Conservation (phyloP, 2,329 filamentous ascomycete genomes). For the Calonectria ilicicola region DNA sequence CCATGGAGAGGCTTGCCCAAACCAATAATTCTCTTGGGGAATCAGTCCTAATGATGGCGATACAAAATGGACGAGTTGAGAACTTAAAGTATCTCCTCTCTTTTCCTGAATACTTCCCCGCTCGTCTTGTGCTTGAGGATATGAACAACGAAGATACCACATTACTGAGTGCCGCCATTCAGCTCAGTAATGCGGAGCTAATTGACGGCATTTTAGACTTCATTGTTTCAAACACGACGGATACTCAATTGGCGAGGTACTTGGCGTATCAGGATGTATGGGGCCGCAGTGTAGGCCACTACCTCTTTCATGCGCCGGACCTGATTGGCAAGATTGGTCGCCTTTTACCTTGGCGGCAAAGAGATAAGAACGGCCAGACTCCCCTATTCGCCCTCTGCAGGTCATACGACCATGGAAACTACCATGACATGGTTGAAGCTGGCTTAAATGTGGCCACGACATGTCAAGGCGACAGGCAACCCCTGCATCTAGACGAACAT, state of each 20-base stretch:
- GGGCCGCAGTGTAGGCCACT: constrained; percentile 93
- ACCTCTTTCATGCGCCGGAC: constrained; percentile 90
- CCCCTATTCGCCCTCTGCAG: constrained; percentile 94
- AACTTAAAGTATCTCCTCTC: constrained; percentile 84
- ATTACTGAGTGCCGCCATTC: constrained; percentile 88
- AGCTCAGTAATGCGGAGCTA: constrained; percentile 80
- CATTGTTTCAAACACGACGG: constrained; percentile 68
- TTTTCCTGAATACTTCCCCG: constrained; percentile 80
- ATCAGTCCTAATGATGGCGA: constrained; percentile 88
- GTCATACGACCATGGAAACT: constrained; percentile 93
- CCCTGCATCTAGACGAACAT: constrained; percentile 93
- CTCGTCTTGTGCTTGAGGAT: constrained; percentile 80
- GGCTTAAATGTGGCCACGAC: constrained; percentile 80
- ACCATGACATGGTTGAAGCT: constrained; percentile 86
- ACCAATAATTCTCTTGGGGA: constrained; percentile 80
- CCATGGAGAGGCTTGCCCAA: constrained; percentile 81
- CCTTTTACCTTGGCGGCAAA: constrained; percentile 87
- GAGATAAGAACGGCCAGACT: constrained; percentile 97
- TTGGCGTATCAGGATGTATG: constrained; percentile 82
- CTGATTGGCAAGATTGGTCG: constrained; percentile 83
- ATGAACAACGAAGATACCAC: constrained; percentile 92
- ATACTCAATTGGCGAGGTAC: constrained; percentile 73
- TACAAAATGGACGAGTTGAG: constrained; percentile 78
- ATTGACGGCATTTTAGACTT: constrained; percentile 82
- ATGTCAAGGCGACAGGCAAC: constrained; percentile 80